Conservation (phyloP, 2,329 filamentous ascomycete species). For the Tolypocladium guangdongense region DNA sequence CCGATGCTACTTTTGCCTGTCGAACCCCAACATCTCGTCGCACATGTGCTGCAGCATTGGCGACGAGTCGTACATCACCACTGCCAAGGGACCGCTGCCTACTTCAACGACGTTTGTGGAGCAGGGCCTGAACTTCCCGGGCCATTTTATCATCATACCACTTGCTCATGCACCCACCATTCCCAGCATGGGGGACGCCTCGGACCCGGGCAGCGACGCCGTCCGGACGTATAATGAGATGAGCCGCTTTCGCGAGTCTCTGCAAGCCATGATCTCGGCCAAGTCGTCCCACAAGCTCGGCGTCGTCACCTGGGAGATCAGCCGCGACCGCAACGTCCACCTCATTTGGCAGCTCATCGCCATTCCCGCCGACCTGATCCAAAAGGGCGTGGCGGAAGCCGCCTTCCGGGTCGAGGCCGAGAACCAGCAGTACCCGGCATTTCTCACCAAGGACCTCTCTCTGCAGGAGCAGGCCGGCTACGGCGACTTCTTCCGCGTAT, state of each 20-base stretch:
- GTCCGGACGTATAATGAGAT: slow-evolving; percentile 66
- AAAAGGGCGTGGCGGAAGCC: slow-evolving; percentile 68
- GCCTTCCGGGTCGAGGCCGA: slow-evolving; percentile 84
- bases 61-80: slow-evolving; percentile 78
- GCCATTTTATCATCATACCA: slow-evolving; percentile 86
- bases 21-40: slow-evolving; percentile 69
- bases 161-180: slow-evolving; percentile 72
- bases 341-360: slow-evolving; percentile 91
- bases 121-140: slow-evolving; percentile 61
- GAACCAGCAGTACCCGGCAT: slow-evolving; percentile 48
- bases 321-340: slow-evolving; percentile 69
- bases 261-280: slow-evolving; percentile 68
- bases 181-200: slow-evolving; percentile 47
- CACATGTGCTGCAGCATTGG: slow-evolving; percentile 89
- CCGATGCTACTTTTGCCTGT: slow-evolving; percentile 91
- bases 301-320: slow-evolving; percentile 87
- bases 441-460: slow-evolving; percentile 36
- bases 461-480: slow-evolving; percentile 35
- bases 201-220: slow-evolving; percentile 40
- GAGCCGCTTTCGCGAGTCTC: slow-evolving; percentile 62
- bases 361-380: slow-evolving; percentile 55
- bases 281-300: slow-evolving; percentile 53
- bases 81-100: slow-evolving; percentile 80
- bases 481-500: slow-evolving; percentile 69
- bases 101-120: slow-evolving; percentile 54